Evolutionary conservation across 768 basidiomycete genomes (phyloP).

Genomic region (Phaffia tasmanica): DNA sequence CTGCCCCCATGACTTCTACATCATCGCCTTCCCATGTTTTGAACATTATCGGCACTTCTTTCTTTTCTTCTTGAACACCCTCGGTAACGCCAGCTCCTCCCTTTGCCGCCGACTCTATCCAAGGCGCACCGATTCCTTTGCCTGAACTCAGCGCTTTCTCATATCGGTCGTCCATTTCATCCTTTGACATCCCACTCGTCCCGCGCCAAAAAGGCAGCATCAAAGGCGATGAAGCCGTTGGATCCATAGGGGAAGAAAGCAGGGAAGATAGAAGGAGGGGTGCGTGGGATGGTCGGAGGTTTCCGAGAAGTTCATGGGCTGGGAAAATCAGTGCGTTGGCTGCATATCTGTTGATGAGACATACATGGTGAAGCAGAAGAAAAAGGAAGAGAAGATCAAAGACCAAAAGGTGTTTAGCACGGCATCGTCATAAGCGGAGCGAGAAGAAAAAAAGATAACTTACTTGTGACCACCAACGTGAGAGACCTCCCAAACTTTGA

Average conservation of each 20-base stretch:
- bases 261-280: conserved; percentile 42
- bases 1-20: not conserved
- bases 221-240: not conserved
- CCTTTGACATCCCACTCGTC: conserved; percentile 7
- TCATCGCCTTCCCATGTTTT: conserved; percentile 24
- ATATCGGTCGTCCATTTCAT: not conserved
- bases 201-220: conserved; percentile 23
- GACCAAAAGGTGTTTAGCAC: conserved; percentile 35
- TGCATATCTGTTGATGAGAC: conserved; percentile 32
- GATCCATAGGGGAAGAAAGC: not conserved
- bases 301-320: conserved; percentile 50
- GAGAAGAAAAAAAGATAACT: conserved; percentile 32
- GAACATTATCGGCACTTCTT: conserved; percentile 17
- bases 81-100: not conserved
- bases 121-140: not conserved
- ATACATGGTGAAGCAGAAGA: conserved; percentile 3
- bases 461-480: conserved; percentile 80
- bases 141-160: not conserved
- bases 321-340: conserved; percentile 37
- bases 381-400: not conserved
- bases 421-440: conserved; percentile 5
- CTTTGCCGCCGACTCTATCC: not conserved
- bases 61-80: not conserved
- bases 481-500: conserved; percentile 52
- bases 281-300: conserved; percentile 50